Conservation (phyloP, 2,329 filamentous ascomycete species). For the Fusarium odoratissimum region DNA sequence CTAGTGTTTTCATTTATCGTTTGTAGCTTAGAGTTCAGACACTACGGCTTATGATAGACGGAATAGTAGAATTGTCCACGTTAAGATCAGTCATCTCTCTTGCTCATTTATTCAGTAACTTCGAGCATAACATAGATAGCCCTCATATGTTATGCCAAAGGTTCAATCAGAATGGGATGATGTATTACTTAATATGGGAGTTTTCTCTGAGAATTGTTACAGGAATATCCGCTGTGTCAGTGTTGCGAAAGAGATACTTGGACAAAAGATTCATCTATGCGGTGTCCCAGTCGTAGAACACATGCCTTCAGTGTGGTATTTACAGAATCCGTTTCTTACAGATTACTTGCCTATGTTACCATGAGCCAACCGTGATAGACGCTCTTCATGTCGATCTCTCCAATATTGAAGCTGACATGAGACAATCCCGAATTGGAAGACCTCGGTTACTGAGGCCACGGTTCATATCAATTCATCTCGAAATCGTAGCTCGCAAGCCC, state of each 20-base stretch:
- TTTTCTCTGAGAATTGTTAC: neutral
- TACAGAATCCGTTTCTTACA: rapidly evolving
- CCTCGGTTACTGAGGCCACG: neutral
- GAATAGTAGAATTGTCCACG: neutral
- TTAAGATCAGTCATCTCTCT: too few species aligned
- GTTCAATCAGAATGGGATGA: rapidly evolving
- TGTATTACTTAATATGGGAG: too few species aligned
- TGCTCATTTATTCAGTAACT: neutral
- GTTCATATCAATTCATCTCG: neutral
- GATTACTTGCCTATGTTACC: too few species aligned
- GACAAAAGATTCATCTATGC: rapidly evolving
- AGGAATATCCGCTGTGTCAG: rapidly evolving
- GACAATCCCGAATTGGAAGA: neutral
- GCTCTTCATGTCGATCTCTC: neutral
- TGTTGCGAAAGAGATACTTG: neutral
- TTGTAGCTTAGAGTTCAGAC: neutral
- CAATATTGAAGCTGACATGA: rapidly evolving
- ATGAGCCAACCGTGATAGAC: neutral
- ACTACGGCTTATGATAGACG: too few species aligned
- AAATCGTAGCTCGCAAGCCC: neutral
- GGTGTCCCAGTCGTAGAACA: rapidly evolving
- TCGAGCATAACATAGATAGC: rapidly evolving
- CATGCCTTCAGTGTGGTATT: rapidly evolving
- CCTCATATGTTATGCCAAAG: rapidly evolving
- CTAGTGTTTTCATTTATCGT: neutral